A percentile compares a stretch with the other conserved stretches of the same genome.
phyloP scores from a whole-genome alignment of 306 rosid species.

The Sicyos baderoa region DNA sequence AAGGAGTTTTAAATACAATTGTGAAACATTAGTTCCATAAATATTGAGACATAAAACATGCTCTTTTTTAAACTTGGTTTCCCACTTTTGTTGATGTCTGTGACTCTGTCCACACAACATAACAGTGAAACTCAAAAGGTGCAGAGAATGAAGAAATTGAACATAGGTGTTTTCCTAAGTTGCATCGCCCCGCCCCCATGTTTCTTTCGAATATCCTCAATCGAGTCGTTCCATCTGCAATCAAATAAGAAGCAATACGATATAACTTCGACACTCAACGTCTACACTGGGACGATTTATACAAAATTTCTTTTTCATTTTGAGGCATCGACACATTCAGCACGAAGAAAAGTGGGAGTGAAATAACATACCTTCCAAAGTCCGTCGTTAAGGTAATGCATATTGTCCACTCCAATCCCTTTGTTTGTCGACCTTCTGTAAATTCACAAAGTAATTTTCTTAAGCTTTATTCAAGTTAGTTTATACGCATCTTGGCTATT shows the following conservation, averaged over 20 bases:
- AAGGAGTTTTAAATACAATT: no score
- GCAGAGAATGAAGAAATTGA: neutral
- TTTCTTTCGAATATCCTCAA: constrained; percentile 30
- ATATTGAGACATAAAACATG: neutral
- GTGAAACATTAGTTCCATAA: no score
- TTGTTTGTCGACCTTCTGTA: constrained; percentile 81
- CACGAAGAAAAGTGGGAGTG: neutral
- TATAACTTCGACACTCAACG: neutral
- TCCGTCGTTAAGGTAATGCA: constrained; percentile 97
- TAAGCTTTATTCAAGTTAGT: neutral
- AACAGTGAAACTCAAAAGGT: neutral
- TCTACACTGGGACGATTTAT: neutral
- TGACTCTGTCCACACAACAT: constrained; percentile 2
- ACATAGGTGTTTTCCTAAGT: neutral
- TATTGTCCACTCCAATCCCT: constrained; percentile 94
- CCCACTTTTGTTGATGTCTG: neutral
- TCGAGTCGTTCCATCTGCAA: constrained; percentile 74
- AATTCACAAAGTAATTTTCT: neutral
- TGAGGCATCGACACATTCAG: neutral
- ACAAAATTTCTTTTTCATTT: neutral
- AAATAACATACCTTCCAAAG: constrained; percentile 81
- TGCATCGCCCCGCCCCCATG: neutral
- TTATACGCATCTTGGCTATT: no score
- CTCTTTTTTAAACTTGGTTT: neutral
- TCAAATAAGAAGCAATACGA: neutral